A percentile compares a stretch with the other conserved stretches of the same genome.
Evolutionary conservation across 2,329 filamentous ascomycete species (phyloP).

Genomic region (Claviceps sp.): DNA sequence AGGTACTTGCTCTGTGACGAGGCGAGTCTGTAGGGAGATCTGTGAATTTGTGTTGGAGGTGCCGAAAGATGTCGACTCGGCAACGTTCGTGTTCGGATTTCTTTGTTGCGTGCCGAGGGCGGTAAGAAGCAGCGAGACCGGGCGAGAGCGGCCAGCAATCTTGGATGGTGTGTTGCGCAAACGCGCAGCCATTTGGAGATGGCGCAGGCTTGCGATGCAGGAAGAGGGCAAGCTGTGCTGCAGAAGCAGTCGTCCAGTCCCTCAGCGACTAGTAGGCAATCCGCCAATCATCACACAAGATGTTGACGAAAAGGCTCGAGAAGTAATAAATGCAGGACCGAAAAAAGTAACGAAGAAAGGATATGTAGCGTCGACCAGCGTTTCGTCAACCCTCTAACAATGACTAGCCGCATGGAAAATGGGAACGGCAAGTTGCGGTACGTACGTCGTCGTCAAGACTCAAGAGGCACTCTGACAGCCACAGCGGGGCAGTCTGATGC

Average conservation of each 20-base stretch:
- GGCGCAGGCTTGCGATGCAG: no score
- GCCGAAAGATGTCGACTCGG: neutral
- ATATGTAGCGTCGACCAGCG: neutral
- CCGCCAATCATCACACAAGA: no score
- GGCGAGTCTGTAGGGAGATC: slow-evolving; percentile 2
- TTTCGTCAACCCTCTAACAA: neutral
- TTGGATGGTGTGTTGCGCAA: slow-evolving; percentile 9
- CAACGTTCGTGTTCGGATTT: neutral
- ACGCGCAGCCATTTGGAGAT: slow-evolving; percentile 21
- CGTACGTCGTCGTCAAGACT: no score
- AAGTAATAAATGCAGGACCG: neutral
- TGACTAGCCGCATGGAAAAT: neutral
- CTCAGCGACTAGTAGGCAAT: neutral
- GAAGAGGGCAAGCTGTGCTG: neutral
- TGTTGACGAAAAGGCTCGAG: neutral
- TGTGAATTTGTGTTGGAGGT: neutral
- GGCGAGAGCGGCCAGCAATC: slow-evolving; percentile 9
- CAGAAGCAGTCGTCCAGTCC: neutral
- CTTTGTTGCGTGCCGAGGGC: neutral
- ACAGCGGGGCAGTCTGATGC: slow-evolving; percentile 3
- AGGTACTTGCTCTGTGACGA: neutral
- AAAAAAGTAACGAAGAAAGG: neutral
- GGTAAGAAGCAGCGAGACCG: neutral
- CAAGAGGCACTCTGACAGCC: neutral
- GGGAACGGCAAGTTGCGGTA: neutral